Evolutionary conservation across 805 yeast genomes (phyloP).

Genomic region (Lipomyces anomalus): DNA sequence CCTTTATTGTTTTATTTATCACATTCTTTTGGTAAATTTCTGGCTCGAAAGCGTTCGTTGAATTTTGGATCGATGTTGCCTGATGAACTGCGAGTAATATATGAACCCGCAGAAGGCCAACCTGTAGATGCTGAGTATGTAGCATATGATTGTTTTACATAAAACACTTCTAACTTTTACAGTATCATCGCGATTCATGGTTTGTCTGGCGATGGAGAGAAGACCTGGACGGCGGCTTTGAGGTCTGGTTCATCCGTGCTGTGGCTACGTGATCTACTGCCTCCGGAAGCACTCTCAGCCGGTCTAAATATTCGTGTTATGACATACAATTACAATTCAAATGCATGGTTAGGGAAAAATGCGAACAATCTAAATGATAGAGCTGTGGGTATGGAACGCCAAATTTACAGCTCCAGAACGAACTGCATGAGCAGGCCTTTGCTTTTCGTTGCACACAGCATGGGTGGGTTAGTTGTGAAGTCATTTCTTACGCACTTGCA

Average conservation of each 20-base stretch:
- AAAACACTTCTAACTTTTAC: neutral
- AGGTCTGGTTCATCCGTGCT: neutral
- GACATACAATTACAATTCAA: constrained; percentile 1
- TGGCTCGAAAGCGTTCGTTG: neutral
- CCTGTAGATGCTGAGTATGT: neutral
- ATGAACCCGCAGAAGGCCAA: neutral
- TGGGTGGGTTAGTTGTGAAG: constrained; percentile 5
- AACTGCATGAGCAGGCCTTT: neutral
- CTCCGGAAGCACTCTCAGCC: neutral
- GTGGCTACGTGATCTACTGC: neutral
- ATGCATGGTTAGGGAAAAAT: constrained; percentile 5
- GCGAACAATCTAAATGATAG: neutral
- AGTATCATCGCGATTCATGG: constrained; percentile 3
- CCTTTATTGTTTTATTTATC: too few species aligned
- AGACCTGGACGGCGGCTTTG: neutral
- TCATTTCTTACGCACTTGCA: neutral
- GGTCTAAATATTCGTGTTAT: neutral
- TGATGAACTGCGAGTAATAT: neutral
- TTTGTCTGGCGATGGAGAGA: constrained; percentile 2
- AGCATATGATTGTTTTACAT: too few species aligned
- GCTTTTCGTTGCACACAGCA: constrained; percentile 4
- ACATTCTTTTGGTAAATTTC: too few species aligned
- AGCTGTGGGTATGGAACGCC: neutral
- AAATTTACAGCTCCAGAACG: neutral
- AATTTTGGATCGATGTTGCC: neutral